A percentile compares a stretch with the other conserved stretches of the same genome.
phyloP scores from a whole-genome alignment of 768 basidiomycete species.

The Rhodosporidiobolus odoratus region DNA sequence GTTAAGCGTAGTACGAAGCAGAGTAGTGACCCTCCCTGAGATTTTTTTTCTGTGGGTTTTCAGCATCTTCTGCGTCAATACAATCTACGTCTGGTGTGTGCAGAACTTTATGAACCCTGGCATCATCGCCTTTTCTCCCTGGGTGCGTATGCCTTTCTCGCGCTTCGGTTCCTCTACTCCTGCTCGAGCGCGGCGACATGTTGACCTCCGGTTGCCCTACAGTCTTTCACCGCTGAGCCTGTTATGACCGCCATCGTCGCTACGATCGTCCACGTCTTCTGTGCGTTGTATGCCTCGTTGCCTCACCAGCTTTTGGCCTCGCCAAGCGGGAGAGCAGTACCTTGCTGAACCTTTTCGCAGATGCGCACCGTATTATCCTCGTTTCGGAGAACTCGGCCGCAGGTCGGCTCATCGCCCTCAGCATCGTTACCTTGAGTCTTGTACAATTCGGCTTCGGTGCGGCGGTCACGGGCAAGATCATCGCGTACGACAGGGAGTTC shows the following conservation, averaged over 20 bases:
- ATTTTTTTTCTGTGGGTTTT: too few relatives aligned
- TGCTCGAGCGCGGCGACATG: background rate
- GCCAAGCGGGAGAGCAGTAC: too few relatives aligned
- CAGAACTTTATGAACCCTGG: slow-evolving; percentile 10
- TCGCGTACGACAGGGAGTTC: slow-evolving; percentile 12
- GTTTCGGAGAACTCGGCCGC: slow-evolving; percentile 2
- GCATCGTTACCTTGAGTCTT: background rate
- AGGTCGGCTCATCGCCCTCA: background rate
- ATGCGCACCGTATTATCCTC: slow-evolving; percentile 14
- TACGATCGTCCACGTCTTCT: slow-evolving; percentile 1
- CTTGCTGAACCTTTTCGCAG: background rate
- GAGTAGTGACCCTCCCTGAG: too few relatives aligned
- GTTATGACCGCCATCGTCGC: slow-evolving; percentile 8
- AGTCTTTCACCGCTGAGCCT: slow-evolving; percentile 25
- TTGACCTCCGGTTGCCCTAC: background rate
- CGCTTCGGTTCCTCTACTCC: background rate
- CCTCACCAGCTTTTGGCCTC: background rate
- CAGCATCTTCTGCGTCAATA: slow-evolving; percentile 5
- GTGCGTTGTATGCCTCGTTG: background rate
- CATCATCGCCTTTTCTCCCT: slow-evolving; percentile 17
- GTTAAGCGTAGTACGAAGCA: too few relatives aligned
- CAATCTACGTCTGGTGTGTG: slow-evolving; percentile 13
- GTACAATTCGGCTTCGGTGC: slow-evolving; percentile 15
- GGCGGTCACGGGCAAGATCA: slow-evolving; percentile 18
- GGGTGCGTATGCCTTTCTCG: background rate